These are phyloP conservation scores for Trichoderma pleuroti DNA, from an alignment of 2,329 filamentous ascomycete genomes.

Conservation along the genomic window DNA sequence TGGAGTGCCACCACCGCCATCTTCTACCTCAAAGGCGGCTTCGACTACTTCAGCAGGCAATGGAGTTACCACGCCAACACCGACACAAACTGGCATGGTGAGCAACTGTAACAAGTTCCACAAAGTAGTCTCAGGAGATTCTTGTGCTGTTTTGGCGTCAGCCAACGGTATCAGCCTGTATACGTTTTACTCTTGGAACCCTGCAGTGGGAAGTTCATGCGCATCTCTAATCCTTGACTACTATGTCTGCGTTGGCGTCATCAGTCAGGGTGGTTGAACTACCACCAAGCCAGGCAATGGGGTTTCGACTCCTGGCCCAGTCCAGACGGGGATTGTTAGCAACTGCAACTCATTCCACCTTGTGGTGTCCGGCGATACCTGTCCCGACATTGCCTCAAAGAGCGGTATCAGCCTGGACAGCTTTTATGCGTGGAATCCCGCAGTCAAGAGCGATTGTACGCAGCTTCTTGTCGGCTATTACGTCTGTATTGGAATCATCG, in stretches of 20 bases:
- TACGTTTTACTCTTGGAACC: not conserved
- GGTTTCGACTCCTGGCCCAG: not conserved
- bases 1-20: not conserved
- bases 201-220: not conserved
- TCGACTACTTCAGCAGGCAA: not conserved
- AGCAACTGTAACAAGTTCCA: slow-evolving; percentile 18
- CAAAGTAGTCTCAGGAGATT: slow-evolving; percentile 21
- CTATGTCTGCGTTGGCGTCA: not conserved
- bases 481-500: not conserved
- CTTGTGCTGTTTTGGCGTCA: slow-evolving; percentile 19
- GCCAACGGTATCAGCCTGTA: not conserved
- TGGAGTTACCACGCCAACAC: slow-evolving; percentile 14
- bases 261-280: not conserved
- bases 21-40: not conserved
- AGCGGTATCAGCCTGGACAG: not conserved
- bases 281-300: not conserved
- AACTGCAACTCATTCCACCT: not conserved
- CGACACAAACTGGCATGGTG: slow-evolving; percentile 18
- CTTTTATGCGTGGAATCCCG: not conserved
- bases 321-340: not conserved
- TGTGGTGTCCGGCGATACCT: not conserved
- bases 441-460: not conserved
- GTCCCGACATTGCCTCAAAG: not conserved
- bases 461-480: not conserved
- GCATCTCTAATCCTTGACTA: not conserved